Conservation (phyloP, 1,139 yeast species). For the Debaryomyces psychrophilus region DNA sequence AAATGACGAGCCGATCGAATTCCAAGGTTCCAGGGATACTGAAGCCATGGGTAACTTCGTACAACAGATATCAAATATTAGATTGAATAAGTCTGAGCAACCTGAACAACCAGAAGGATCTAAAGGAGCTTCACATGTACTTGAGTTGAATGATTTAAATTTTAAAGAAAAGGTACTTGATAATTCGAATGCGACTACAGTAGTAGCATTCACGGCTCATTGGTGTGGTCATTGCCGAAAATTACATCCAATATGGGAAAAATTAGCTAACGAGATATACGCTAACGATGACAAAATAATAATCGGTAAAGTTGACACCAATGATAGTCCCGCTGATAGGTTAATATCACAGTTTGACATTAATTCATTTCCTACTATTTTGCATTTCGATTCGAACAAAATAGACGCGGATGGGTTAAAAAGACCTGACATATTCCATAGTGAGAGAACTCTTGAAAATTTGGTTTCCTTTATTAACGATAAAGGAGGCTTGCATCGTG, state of each 20-base stretch:
- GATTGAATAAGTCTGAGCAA: constrained; percentile 25
- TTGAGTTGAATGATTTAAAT: constrained; percentile 36
- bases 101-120: not conserved
- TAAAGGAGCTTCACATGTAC: constrained; percentile 22
- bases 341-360: constrained; percentile 48
- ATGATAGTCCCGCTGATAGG: constrained; percentile 45
- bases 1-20: constrained; percentile 51
- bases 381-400: constrained; percentile 43
- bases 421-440: constrained; percentile 43
- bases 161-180: constrained; percentile 36
- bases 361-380: constrained; percentile 54
- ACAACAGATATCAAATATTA: constrained; percentile 36
- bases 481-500: constrained; percentile 56
- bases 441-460: constrained; percentile 44
- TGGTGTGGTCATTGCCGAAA: constrained; percentile 32
- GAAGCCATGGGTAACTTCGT: constrained; percentile 51
- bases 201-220: constrained; percentile 45
- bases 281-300: constrained; percentile 31
- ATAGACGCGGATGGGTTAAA: constrained; percentile 39
- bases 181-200: constrained; percentile 23
- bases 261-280: constrained; percentile 37
- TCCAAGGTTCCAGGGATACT: constrained; percentile 51
- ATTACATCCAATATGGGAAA: constrained; percentile 32
- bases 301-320: constrained; percentile 52
- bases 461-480: constrained; percentile 56